Evolutionary conservation across 2,329 filamentous ascomycete genomes (phyloP).

Genomic region (Colletotrichum eremochloae): DNA sequence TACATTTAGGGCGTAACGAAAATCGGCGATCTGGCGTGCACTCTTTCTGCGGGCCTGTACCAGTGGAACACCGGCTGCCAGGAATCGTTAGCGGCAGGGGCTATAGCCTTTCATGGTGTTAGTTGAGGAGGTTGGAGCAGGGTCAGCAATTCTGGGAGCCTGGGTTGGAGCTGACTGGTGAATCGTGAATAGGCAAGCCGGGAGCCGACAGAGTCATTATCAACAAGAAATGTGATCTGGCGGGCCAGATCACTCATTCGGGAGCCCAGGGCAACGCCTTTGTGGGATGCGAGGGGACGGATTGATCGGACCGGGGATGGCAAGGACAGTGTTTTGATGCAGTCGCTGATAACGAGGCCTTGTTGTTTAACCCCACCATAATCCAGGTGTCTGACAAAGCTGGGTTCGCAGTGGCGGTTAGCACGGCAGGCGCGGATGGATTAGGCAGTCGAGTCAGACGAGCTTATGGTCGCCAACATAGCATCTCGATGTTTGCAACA

Average conservation of each 20-base stretch:
- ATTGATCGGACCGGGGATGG: neutral
- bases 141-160: constrained; percentile 11
- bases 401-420: constrained; percentile 13
- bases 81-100: constrained; percentile 19
- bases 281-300: constrained; percentile 65
- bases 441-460: constrained; percentile 16
- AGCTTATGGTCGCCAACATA: neutral
- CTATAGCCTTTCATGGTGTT: neutral
- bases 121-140: neutral
- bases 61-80: constrained; percentile 24
- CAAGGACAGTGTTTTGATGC: neutral
- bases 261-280: constrained; percentile 76
- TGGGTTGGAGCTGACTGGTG: constrained; percentile 17
- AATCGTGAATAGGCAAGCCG: constrained; percentile 62
- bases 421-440: constrained; percentile 10
- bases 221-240: constrained; percentile 67
- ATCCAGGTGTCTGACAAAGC: constrained; percentile 15
- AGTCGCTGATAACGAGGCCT: constrained; percentile 20
- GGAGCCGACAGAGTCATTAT: constrained; percentile 79
- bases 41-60: constrained; percentile 16
- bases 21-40: constrained; percentile 39
- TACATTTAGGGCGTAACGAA: neutral
- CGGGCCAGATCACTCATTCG: constrained; percentile 77
- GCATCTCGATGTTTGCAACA: neutral
- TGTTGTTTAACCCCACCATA: constrained; percentile 21